Evolutionary conservation across 768 basidiomycete species (phyloP).

Genomic region (Ramaria rubella): DNA sequence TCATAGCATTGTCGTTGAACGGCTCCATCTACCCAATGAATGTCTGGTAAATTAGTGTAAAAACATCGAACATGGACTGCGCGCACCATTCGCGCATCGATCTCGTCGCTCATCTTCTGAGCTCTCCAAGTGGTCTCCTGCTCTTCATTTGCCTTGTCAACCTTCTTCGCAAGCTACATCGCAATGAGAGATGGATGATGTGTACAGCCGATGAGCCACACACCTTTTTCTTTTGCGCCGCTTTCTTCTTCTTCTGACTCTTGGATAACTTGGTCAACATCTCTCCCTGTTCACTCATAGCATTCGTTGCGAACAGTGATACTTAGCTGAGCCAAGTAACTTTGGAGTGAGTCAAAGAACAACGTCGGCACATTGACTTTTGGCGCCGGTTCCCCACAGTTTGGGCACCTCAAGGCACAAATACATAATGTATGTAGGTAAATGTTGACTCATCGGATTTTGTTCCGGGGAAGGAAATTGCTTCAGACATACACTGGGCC

Average conservation of each 20-base stretch:
- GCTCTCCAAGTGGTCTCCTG: not conserved
- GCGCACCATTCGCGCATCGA: constrained; percentile 7
- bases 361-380: not conserved
- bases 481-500: too few relatives aligned
- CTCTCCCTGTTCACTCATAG: constrained; percentile 7
- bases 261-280: constrained; percentile 2
- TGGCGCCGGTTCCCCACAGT: not conserved
- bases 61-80: not conserved
- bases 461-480: too few relatives aligned
- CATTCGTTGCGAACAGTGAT: constrained; percentile 7
- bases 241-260: constrained; percentile 11
- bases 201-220: not conserved
- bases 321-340: not conserved
- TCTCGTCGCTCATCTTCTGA: not conserved
- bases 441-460: too few relatives aligned
- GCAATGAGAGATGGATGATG: not conserved
- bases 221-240: constrained; percentile 11
- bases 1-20: constrained; percentile 8
- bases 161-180: constrained; percentile 9
- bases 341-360: not conserved
- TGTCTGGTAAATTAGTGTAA: not conserved
- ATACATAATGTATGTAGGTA: too few relatives aligned
- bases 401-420: too few relatives aligned
- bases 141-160: not conserved
- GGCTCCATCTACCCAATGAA: constrained; percentile 2